phyloP scores from a whole-genome alignment of 1,284 basidiomycete species.

The Laetiporus sulphureus region DNA sequence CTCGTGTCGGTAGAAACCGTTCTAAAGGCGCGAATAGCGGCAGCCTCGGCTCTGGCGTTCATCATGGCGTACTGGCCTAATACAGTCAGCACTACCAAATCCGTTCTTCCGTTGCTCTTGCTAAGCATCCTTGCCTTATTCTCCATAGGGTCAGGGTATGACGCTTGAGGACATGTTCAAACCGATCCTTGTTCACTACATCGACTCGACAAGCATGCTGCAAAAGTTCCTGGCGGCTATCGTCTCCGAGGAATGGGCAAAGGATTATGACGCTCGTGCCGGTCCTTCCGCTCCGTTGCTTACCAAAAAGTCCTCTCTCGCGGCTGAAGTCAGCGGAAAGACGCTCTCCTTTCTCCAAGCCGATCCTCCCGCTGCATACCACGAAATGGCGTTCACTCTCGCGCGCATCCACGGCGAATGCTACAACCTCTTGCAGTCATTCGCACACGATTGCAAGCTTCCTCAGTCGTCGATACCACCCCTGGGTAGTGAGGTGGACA shows the following conservation, averaged over 20 bases:
- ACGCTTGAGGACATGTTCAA: slow-evolving; percentile 58
- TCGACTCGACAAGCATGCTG: slow-evolving; percentile 86
- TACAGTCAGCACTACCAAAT: slow-evolving; percentile 35
- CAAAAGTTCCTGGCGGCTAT: slow-evolving; percentile 84
- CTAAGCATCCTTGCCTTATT: neutral
- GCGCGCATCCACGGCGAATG: slow-evolving; percentile 81
- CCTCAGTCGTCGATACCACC: slow-evolving; percentile 74
- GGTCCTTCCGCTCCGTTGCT: slow-evolving; percentile 31
- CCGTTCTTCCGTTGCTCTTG: neutral
- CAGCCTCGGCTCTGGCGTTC: slow-evolving; percentile 76
- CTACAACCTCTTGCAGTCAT: slow-evolving; percentile 72
- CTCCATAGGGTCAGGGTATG: slow-evolving; percentile 20
- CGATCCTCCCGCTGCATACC: slow-evolving; percentile 74
- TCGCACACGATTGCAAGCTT: slow-evolving; percentile 83
- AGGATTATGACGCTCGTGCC: slow-evolving; percentile 35
- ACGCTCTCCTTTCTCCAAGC: slow-evolving; percentile 73
- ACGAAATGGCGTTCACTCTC: slow-evolving; percentile 87
- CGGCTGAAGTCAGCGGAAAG: slow-evolving; percentile 57
- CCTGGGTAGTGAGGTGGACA: slow-evolving; percentile 75
- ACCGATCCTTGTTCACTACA: slow-evolving; percentile 70
- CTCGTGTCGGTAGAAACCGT: slow-evolving; percentile 79
- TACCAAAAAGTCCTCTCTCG: slow-evolving; percentile 52
- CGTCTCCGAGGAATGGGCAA: slow-evolving; percentile 92
- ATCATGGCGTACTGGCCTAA: slow-evolving; percentile 65
- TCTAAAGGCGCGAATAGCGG: slow-evolving; percentile 77